These are phyloP conservation scores for Haematococcus lacustris DNA, from an alignment of 139 green algal genomes.

Conservation along the genomic window DNA sequence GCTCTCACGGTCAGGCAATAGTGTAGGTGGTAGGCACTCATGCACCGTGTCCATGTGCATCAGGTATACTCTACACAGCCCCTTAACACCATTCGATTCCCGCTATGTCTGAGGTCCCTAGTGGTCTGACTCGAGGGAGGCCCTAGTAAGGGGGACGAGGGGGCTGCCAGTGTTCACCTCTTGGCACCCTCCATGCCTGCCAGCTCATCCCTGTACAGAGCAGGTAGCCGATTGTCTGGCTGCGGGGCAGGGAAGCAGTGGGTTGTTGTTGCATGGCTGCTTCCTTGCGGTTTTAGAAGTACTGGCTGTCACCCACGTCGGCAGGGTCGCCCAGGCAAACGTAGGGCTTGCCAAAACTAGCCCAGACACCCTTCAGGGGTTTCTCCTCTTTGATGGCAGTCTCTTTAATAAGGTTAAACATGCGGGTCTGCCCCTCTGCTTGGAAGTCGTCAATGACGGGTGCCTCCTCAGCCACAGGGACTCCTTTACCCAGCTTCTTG, in stretches of 20 bases:
- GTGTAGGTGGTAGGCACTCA: not conserved
- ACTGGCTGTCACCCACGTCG: conserved; percentile 6
- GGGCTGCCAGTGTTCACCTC: not conserved
- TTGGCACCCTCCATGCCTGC: conserved; percentile 8
- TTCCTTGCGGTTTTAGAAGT: too few relatives aligned
- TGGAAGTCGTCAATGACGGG: conserved; percentile 27
- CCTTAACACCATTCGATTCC: not conserved
- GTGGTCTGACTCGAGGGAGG: not conserved
- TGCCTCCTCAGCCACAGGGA: not conserved
- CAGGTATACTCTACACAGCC: not conserved
- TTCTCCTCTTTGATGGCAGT: conserved; percentile 34
- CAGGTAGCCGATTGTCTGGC: conserved; percentile 17
- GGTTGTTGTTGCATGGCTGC: too few relatives aligned
- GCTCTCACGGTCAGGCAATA: too few relatives aligned
- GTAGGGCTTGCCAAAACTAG: conserved; percentile 34
- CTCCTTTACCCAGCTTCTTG: conserved; percentile 33
- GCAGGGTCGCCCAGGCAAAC: conserved; percentile 22
- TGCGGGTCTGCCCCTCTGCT: conserved; percentile 33
- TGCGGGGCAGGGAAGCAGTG: not conserved
- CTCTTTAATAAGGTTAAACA: conserved; percentile 38
- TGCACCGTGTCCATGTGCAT: not conserved
- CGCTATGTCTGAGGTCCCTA: not conserved
- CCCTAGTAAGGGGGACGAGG: not conserved
- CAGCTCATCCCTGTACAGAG: conserved; percentile 25
- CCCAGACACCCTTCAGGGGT: conserved; percentile 29